Evolutionary conservation across 2,329 filamentous ascomycete species (phyloP).

Genomic region (Dryadomyces quercivorus): DNA sequence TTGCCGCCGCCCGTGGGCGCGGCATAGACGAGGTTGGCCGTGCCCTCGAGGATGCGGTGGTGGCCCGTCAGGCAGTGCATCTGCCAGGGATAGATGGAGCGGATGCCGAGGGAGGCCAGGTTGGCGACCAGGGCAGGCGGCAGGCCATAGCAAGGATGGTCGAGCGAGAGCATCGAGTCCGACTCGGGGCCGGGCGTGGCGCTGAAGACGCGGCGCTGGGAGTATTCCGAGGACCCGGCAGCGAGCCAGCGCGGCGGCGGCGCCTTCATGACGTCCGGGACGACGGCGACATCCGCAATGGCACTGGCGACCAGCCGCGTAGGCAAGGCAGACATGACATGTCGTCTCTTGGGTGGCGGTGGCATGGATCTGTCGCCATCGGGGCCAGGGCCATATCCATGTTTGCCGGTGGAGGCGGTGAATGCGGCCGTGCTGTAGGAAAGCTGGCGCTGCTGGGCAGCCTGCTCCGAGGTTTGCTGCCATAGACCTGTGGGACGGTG

Average conservation of each 20-base stretch:
- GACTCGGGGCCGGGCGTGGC: conserved; percentile 39
- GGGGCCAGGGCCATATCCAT: conserved; percentile 2
- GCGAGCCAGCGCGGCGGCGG: conserved; percentile 19
- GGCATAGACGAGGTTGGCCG: conserved; percentile 64
- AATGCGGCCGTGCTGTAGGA: neutral
- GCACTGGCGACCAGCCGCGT: conserved; percentile 15
- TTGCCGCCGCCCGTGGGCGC: conserved; percentile 71
- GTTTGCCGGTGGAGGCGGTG: conserved; percentile 3
- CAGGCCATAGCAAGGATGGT: conserved; percentile 51
- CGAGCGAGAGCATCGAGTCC: conserved; percentile 47
- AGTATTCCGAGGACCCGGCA: conserved; percentile 39
- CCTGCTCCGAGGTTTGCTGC: conserved; percentile 11
- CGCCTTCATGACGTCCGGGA: neutral
- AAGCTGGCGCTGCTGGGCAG: conserved; percentile 3
- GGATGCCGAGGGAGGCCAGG: conserved; percentile 54
- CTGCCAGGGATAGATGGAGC: conserved; percentile 68
- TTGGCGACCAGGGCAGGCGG: conserved; percentile 49
- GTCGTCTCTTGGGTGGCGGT: conserved; percentile 1
- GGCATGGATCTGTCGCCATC: neutral
- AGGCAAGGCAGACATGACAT: conserved; percentile 4
- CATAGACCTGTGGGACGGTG: conserved; percentile 7
- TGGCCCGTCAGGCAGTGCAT: conserved; percentile 59
- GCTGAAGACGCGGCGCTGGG: conserved; percentile 38
- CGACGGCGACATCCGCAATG: conserved; percentile 7
- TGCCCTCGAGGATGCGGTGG: conserved; percentile 48